Evolutionary conservation across 1,284 basidiomycete genomes (phyloP), one percentile per base, ranked within the genome.

Genomic region (Sporisorium sorghi): DNA sequence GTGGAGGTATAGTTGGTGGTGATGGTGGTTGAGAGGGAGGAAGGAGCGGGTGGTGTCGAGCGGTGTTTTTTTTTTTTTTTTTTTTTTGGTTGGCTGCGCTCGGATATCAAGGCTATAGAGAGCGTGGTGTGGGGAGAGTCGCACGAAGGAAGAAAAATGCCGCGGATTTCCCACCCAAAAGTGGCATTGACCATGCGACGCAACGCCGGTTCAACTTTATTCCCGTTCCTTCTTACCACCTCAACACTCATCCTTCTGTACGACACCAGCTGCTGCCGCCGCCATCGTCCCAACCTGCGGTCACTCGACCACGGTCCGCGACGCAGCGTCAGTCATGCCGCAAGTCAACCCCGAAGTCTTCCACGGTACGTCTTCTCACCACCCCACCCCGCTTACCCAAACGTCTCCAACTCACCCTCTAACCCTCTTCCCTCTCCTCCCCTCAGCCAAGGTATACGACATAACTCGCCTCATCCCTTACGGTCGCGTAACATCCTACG

Each of bases 401-500:
- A 30, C n/a, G 26, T 28, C 23, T 14, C 19, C 26, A 3, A 30
- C 23, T 30, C 28, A 37, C 48, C 17, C n/a, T n/a, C n/a, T n/a
- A n/a, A n/a, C n/a, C 6, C 30, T 2, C 12, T 28, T 26, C 28
- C 24, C 30, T 19, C 12, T 33, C 14, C 24, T n/a, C 26, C 5
- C 43, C 24, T 9, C 64, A 81, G 81, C 80, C 39, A 69, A 70
- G 42, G 79, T 81, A 3, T 83, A 83, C 61, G 80, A 81, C 44
- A 70, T 80, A 32, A 65, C 67, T 11, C 69, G 78, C 12, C 58
- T 71, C 23, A 82, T 83, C 30, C 81, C 81, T 1, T 21, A 42
- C 23, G 81, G 81, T 5, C 68, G 58, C 19, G 82, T 83, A 3
- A 82, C 82, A n/a, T 77, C 77, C 15, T 83, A 83, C 60, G 82